Percentiles rank a stretch among this genome's conserved stretches.
phyloP scores from a whole-genome alignment of 257 asterid species.

The Marsdenia floribunda region DNA sequence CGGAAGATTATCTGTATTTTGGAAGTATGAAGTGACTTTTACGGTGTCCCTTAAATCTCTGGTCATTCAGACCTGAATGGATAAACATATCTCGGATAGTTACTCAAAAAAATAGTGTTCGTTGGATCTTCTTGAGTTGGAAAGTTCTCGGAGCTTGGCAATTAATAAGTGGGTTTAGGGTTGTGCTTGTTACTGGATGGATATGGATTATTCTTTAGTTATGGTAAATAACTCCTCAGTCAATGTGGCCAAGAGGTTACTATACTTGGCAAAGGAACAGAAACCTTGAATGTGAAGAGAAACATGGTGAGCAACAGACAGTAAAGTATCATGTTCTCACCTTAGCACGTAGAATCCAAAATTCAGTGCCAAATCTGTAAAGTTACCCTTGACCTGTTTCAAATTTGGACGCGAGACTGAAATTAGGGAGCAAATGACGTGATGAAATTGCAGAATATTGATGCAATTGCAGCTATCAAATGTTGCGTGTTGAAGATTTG shows the following conservation, averaged over 20 bases:
- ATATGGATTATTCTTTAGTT: background rate
- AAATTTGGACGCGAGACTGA: slow-evolving; percentile 1
- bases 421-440: background rate
- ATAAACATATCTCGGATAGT: background rate
- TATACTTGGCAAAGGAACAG: background rate
- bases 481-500: slow-evolving; percentile 1
- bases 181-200: background rate
- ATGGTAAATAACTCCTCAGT: background rate
- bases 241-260: slow-evolving; percentile 5
- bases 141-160: slow-evolving; percentile 5
- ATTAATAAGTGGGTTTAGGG: background rate
- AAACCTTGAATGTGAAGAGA: background rate
- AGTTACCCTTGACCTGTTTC: slow-evolving; percentile 2
- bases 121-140: background rate
- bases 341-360: slow-evolving; percentile 6
- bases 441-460: slow-evolving; percentile 1
- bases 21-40: slow-evolving; percentile 1
- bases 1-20: background rate
- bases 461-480: slow-evolving; percentile 1
- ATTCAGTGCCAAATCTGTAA: background rate
- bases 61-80: background rate
- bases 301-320: slow-evolving; percentile 2
- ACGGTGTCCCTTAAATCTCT: background rate
- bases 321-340: background rate
- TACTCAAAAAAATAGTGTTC: background rate